Percentiles rank a stretch among this genome's conserved stretches.
Conservation (phyloP, 2,329 filamentous ascomycete species). For the Fusarium ambrosium region DNA sequence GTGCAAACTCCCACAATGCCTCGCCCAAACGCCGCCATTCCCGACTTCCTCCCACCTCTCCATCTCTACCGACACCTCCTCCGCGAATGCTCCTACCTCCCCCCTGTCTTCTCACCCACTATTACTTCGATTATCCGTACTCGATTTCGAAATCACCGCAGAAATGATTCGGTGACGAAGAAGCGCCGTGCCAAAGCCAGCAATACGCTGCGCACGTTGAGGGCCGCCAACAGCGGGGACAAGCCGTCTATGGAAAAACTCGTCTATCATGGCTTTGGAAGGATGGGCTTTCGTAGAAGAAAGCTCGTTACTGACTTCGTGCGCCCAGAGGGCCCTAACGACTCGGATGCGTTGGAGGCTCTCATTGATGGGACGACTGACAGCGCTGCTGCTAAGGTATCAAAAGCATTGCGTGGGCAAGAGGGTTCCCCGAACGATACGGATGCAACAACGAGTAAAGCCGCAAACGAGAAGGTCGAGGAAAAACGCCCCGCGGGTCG, state of each 20-base stretch:
- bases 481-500: neutral
- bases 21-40: constrained; percentile 44
- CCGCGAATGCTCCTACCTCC: constrained; percentile 72
- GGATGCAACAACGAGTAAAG: neutral
- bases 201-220: constrained; percentile 61
- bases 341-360: constrained; percentile 58
- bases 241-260: constrained; percentile 61
- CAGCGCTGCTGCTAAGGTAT: neutral
- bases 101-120: constrained; percentile 62
- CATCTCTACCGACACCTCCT: constrained; percentile 70
- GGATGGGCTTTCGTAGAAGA: constrained; percentile 65
- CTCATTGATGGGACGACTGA: constrained; percentile 33
- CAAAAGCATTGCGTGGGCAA: neutral
- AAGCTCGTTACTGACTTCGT: constrained; percentile 60
- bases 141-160: constrained; percentile 60
- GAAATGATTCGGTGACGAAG: constrained; percentile 46
- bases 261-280: constrained; percentile 65
- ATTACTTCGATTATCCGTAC: constrained; percentile 58
- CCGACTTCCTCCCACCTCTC: constrained; percentile 44
- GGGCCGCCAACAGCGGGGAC: constrained; percentile 67
- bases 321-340: constrained; percentile 52
- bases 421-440: neutral
- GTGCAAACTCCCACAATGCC: constrained; percentile 44
- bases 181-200: constrained; percentile 57
- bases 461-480: neutral